These are phyloP conservation scores for Panaeolus papilionaceus DNA, from an alignment of 768 basidiomycete species.

Conservation along the genomic window DNA sequence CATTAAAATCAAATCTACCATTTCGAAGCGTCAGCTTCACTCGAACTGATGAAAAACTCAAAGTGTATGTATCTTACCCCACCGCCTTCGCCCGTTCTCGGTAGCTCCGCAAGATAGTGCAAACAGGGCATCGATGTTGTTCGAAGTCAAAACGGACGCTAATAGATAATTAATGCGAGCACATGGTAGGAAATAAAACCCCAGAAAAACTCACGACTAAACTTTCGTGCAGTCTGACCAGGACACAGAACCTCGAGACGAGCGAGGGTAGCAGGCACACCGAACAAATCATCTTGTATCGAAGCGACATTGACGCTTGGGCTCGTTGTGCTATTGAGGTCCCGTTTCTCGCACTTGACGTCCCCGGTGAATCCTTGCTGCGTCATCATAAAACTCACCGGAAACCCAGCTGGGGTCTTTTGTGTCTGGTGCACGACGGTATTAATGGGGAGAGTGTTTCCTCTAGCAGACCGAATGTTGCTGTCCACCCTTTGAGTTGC, in stretches of 20 bases:
- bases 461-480: slow-evolving; percentile 19
- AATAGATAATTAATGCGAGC: background rate
- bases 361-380: slow-evolving; percentile 32
- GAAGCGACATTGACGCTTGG: slow-evolving; percentile 24
- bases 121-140: slow-evolving; percentile 28
- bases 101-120: slow-evolving; percentile 20
- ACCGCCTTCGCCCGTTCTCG: slow-evolving; percentile 21
- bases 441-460: slow-evolving; percentile 24
- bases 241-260: slow-evolving; percentile 25
- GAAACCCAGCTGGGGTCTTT: slow-evolving; percentile 22
- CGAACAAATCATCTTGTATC: slow-evolving; percentile 18
- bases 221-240: slow-evolving; percentile 3
- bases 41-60: background rate
- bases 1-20: slow-evolving; percentile 26
- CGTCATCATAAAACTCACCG: slow-evolving; percentile 25
- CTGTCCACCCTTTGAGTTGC: slow-evolving; percentile 19
- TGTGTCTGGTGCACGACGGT: slow-evolving; percentile 13
- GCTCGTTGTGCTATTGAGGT: slow-evolving; percentile 21
- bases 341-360: slow-evolving; percentile 23
- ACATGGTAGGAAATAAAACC: background rate
- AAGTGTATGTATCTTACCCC: slow-evolving; percentile 20
- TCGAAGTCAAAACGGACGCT: slow-evolving; percentile 24
- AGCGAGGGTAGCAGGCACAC: slow-evolving; percentile 23
- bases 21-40: background rate
- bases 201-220: slow-evolving; percentile 19